Conservation (phyloP, 2,329 filamentous ascomycete species). For the Alternaria arborescens region DNA sequence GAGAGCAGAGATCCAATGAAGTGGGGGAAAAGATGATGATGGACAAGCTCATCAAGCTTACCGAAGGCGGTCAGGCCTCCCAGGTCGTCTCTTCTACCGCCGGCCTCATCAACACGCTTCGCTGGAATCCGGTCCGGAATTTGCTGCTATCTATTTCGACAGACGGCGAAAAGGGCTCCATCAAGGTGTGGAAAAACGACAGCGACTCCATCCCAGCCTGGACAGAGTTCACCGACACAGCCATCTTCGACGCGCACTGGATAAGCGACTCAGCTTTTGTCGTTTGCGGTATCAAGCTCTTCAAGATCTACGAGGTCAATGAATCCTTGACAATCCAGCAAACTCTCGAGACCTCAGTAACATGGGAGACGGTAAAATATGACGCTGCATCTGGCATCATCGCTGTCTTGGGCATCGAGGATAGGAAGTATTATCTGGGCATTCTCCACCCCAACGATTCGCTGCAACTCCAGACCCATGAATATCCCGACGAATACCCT, state of each 20-base stretch:
- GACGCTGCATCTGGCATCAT: slow-evolving; percentile 53
- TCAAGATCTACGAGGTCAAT: slow-evolving; percentile 51
- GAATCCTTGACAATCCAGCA: slow-evolving; percentile 38
- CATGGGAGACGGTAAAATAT: slow-evolving; percentile 52
- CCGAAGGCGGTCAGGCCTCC: slow-evolving; percentile 39
- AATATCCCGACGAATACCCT: slow-evolving; percentile 47
- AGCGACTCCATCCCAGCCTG: slow-evolving; percentile 51
- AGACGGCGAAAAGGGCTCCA: slow-evolving; percentile 50
- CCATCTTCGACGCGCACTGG: slow-evolving; percentile 57
- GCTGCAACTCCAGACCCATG: slow-evolving; percentile 42
- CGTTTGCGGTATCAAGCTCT: slow-evolving; percentile 53
- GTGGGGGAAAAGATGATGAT: slow-evolving; percentile 49
- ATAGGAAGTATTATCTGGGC: slow-evolving; percentile 41
- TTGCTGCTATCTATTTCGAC: slow-evolving; percentile 50
- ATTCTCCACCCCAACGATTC: slow-evolving; percentile 47
- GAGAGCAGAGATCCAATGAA: slow-evolving; percentile 48
- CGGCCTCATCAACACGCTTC: slow-evolving; percentile 48
- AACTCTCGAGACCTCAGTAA: slow-evolving; percentile 43
- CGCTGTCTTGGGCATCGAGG: slow-evolving; percentile 44
- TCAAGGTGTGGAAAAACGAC: slow-evolving; percentile 51
- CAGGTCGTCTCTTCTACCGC: slow-evolving; percentile 49
- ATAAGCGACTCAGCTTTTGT: slow-evolving; percentile 54
- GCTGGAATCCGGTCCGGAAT: slow-evolving; percentile 47
- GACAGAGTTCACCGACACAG: slow-evolving; percentile 53
- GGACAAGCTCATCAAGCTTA: slow-evolving; percentile 49